Base-by-base conservation (phyloP, 306 rosid genomes). In the Casuarina glauca region DNA sequence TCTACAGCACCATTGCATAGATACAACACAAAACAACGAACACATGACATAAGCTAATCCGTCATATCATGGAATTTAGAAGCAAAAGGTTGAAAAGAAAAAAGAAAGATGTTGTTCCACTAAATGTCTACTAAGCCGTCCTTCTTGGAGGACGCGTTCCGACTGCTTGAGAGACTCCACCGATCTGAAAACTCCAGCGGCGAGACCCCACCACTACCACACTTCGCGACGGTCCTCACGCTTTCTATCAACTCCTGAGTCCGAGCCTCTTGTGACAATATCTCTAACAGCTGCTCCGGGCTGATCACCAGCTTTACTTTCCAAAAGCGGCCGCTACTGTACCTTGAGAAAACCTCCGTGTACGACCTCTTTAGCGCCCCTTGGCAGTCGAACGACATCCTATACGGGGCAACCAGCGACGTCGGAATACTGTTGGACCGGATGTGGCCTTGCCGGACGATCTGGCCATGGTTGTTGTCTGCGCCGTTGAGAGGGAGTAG, bases 231-330 rank as follows among this genome's bases (percentile, higher is more conserved):
- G 9, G 87, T 88, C 32, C 93, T 85, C 0, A 91, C 90, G n/a
- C 86, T 91, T 78, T 93, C 91, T 42, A 93, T 82, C 86, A 93
- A 80, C 78, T 91, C 96, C 81, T 90, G 81, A 0, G 96, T 93
- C 20, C 81, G 76, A 4, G 74, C 84, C 79, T 91, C 96, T 70
- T 93, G 91, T 13, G 91, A 89, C 85, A 93, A 76, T 62, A 93
- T 93, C 72, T 90, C 93, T 74, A 83, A 4, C 78, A 93, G 78
- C 80, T 88, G 89, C 70, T 90, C 84, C 0, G 96, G 96, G 50
- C 84, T 86, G 3, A 93, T 93, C 26, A 89, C 94, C 45, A 93
- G 79, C 85, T 91, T 93, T 84, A 93, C 98, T 73, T 88, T 93
- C 98, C 98, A 91, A 85, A 91, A 84, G 68, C 88, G 78, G 1